Evolutionary conservation across 1,284 basidiomycete species (phyloP).

Genomic region (Ustilago lituana): DNA sequence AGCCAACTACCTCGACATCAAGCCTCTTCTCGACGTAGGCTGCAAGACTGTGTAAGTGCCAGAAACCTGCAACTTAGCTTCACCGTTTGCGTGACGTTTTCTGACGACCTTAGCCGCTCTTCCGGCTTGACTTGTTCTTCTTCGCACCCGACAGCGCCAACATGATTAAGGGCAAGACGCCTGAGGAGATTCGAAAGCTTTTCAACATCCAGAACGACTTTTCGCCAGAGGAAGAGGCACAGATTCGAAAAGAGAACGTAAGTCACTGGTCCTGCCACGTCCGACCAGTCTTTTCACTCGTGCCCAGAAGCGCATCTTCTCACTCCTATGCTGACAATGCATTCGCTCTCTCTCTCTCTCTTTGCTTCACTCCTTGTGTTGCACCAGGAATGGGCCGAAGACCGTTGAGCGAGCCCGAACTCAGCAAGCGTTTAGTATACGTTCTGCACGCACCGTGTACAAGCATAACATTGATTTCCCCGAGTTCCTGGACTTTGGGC

Average conservation of each 20-base stretch:
- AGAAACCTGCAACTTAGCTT: too few species aligned
- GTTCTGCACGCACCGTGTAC: not conserved
- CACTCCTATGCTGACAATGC: too few species aligned
- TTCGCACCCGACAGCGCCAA: conserved; percentile 74
- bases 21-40: conserved; percentile 95
- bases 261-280: conserved; percentile 24
- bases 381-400: conserved; percentile 64
- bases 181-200: conserved; percentile 92
- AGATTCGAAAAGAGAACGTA: conserved; percentile 99
- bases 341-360: too few species aligned
- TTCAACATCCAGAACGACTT: conserved; percentile 86
- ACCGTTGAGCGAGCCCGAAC: conserved; percentile 45
- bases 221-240: conserved; percentile 98
- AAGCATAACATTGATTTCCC: conserved; percentile 1
- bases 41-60: conserved; percentile 87
- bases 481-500: too few species aligned
- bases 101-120: not conserved
- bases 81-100: too few species aligned
- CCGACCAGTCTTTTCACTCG: too few species aligned
- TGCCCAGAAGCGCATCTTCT: too few species aligned
- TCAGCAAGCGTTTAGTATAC: not conserved
- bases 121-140: not conserved
- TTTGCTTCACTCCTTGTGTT: too few species aligned
- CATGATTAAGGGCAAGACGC: conserved; percentile 99
- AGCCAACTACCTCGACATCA: conserved; percentile 99